A percentile compares a stretch with the other conserved stretches of the same genome.
Evolutionary conservation across 371 early-diverging fungal genomes (phyloP).

Genomic region (Apophysomyces ossiformis): DNA sequence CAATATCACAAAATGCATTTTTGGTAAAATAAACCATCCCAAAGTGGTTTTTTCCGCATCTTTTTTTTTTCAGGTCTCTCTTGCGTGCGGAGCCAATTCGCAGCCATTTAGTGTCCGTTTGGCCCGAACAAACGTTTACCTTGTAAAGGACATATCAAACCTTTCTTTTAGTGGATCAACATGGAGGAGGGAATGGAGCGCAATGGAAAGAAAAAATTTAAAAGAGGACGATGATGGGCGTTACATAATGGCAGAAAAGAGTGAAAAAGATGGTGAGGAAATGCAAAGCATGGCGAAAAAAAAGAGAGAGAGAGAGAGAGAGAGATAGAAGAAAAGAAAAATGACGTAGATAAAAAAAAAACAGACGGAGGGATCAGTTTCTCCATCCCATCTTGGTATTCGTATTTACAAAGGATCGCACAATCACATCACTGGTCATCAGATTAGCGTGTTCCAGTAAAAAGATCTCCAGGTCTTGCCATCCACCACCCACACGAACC

Average conservation of each 20-base stretch:
- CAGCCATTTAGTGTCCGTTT: too few relatives aligned
- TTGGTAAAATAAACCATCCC: too few relatives aligned
- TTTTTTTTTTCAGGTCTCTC: too few relatives aligned
- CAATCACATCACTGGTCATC: slow-evolving; percentile 43
- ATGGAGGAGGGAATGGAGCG: too few relatives aligned
- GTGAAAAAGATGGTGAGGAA: slow-evolving; percentile 6
- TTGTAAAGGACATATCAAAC: too few relatives aligned
- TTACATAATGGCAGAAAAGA: neutral
- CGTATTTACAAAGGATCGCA: slow-evolving; percentile 21
- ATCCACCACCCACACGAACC: slow-evolving; percentile 74
- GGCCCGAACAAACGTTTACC: too few relatives aligned
- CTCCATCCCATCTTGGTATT: slow-evolving; percentile 11
- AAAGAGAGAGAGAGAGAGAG: slow-evolving; percentile 7
- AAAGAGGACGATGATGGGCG: too few relatives aligned
- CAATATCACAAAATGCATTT: too few relatives aligned
- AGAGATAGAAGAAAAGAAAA: slow-evolving; percentile 12
- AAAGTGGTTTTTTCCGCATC: too few relatives aligned
- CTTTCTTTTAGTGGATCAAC: too few relatives aligned
- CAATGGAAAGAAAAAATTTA: too few relatives aligned
- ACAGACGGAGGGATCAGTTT: neutral
- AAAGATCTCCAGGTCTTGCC: slow-evolving; percentile 70
- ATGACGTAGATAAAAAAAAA: neutral
- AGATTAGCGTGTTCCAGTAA: slow-evolving; percentile 53
- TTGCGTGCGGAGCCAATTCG: too few relatives aligned
- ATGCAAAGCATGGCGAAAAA: neutral